Evolutionary conservation across 805 yeast genomes (phyloP), one percentile per base, ranked within the genome.

Genomic region (Metschnikowia baotianmanensis): DNA sequence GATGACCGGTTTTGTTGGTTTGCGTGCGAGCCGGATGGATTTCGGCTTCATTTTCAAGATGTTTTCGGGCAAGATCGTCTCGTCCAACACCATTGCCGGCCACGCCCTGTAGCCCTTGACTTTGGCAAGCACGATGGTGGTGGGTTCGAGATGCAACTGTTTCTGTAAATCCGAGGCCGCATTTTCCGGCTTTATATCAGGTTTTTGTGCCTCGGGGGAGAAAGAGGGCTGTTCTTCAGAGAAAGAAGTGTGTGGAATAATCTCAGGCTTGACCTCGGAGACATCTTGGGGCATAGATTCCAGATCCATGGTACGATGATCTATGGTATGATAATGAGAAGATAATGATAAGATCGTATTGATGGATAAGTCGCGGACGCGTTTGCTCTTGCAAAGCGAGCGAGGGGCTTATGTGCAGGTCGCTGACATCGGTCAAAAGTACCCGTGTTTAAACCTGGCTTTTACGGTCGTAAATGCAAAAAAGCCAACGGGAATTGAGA

Each of bases 101-200:
- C 96, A 87, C 30, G 90, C 83, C 2, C 95, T 86, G 57, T 80
- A 87, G 7, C 95, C 95, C 55, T 86, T 87, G 34, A 87, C 80
- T 60, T 87, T 87, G 6, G 93, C 93, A 18, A 87, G 69, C 1
- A 87, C 60, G 3, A 51, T 45, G 7, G 54, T 20, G 8, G 38
- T 43, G 12, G 55, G 56, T 20, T 38, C 44, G 21, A 50, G 46
- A 16, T 44, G 45, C 33, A 50, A 31, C 15, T 36, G 42, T 27
- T 31, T 44, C 29, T 44, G 54, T 25, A 50, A 34, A 7, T 42
- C 48, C 17, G 22, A 32, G 22, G 32, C 37, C 3, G 13, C 23
- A 6, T 24, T 11, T 13, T 12, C 19, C n/a, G 13, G 13, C n/a
- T 31, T 18, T 11, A 10, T 16, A 18, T 4, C 8, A 3, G 34